Percentiles rank a stretch among this genome's conserved stretches.
Evolutionary conservation across 441 rosid species (phyloP).

Genomic region (Gossypium davidsonii): DNA sequence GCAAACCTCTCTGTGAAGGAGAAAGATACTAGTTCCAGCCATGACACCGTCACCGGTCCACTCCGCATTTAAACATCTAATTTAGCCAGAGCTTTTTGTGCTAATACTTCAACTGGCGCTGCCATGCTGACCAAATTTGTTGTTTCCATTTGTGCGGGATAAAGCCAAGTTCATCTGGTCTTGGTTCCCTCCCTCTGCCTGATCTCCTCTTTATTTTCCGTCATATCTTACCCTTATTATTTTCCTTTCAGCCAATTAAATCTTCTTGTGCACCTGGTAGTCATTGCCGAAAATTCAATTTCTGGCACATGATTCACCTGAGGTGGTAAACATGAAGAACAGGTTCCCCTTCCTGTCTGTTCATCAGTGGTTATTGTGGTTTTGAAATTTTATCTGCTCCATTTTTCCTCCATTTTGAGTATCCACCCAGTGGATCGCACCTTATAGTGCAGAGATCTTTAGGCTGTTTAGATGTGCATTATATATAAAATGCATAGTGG

Average conservation of each 20-base stretch:
- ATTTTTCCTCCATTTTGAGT: slow-evolving; percentile 19
- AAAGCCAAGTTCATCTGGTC: slow-evolving; percentile 28
- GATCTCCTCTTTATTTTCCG: slow-evolving; percentile 26
- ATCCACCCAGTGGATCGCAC: slow-evolving; percentile 13
- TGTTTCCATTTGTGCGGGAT: slow-evolving; percentile 22
- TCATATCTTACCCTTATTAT: slow-evolving; percentile 18
- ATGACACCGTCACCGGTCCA: slow-evolving; percentile 57
- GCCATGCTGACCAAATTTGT: slow-evolving; percentile 26
- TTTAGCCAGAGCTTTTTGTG: slow-evolving; percentile 22
- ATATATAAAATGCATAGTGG: slow-evolving; percentile 13
- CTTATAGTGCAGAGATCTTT: slow-evolving; percentile 16
- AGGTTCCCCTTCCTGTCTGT: slow-evolving; percentile 33
- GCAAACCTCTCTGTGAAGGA: slow-evolving; percentile 72
- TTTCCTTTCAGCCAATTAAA: slow-evolving; percentile 27
- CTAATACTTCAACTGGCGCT: slow-evolving; percentile 2
- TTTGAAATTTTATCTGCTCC: slow-evolving; percentile 13
- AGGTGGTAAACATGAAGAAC: slow-evolving; percentile 62
- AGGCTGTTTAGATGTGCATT: slow-evolving; percentile 19
- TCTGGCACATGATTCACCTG: slow-evolving; percentile 59
- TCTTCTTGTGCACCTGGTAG: slow-evolving; percentile 67
- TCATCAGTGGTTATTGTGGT: slow-evolving; percentile 16
- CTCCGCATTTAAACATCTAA: slow-evolving; percentile 45
- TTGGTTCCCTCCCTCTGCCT: slow-evolving; percentile 23
- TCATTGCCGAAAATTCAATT: slow-evolving; percentile 31
- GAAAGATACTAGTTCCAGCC: slow-evolving; percentile 62